Base-by-base conservation (phyloP, 768 basidiomycete species). In the Tricholoma flavovirens region DNA sequence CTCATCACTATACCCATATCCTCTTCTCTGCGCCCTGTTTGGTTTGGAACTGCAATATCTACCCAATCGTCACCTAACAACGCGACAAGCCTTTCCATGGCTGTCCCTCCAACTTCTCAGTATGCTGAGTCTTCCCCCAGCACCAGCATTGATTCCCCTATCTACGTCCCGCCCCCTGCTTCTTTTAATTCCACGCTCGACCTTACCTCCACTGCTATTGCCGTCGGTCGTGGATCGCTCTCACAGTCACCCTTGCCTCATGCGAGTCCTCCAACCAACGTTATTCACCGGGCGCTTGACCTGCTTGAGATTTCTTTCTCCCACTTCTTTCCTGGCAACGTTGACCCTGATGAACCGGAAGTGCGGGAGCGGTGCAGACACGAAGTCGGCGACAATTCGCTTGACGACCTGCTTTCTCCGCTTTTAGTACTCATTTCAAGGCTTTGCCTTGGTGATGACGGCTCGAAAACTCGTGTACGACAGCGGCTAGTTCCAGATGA, bases 371-470 rank as follows among this genome's bases (percentile, higher is more conserved):
- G 70, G 26, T 75, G 73, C 57, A 77, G 76, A 62, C 66, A 67
- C 29, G 83, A 85, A 61, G 66, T 69, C 1, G 69, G 71, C 3
- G 84, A 84, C 12, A 73, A 80, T 48, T 72, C 80, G 22, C 67
- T 95, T 38, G 94, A 98, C 64, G 93, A 96, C 52, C 66, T 84
- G 1, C 73, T 95, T 35, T 78, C 84, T 3, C 94, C 94, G 1
- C 72, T 97, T 10, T 77, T 87, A 21, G 72, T 95, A 12, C 78
- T 98, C 36, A 68, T 97, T 49, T 81, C 85, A 5, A 81, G 87
- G 56, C 71, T 93, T 38, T 88, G 86, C 58, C 68, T 77, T 15
- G 88, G 80, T 2, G 84, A 88, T 61, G 83, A 83, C 54, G 72
- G 68, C 3, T 78, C 81, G 15, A 78, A 86, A 56, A 54, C 69